Evolutionary conservation across 108 stramenopile species (phyloP), one percentile per base, ranked within the genome.

Genomic region (Fistulifera pelliculosa): DNA sequence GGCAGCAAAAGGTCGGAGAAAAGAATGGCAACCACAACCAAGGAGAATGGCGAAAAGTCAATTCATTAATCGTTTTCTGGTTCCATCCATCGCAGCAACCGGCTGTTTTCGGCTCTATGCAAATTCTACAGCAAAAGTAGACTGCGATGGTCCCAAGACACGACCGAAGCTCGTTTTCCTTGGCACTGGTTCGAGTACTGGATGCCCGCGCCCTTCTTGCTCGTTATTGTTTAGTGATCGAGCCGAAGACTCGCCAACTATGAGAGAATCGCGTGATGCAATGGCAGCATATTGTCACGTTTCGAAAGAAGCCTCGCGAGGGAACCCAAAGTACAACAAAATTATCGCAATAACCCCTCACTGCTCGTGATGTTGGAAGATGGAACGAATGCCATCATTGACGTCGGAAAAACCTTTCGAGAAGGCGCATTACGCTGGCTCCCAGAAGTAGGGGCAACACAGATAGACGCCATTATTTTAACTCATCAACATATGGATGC

Each of bases 331-430:
- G 45, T 49, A 60, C 65, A 93, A 87, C 67, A 85, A 79, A 69
- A 93, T 58, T 88, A 93, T 55, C 60, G 90, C 27, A 84, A 84
- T 54, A 93, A 93, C 58, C 86, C 90, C 17, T 72, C 74, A 43
- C 56, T 93, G 24, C 65, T 93, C 52, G 75, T 88, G 56, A 47
- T 60, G 22, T 72, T 80, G 56, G 49, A 59, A 21, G 59, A 70
- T 14, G 22, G 44, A 17, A 61, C 67, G 56, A 79, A 80, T 25
- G 71, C 86, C 22, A 55, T 93, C 13, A 86, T 93, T 60, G 90
- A 93, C 56, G 83, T 73, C n/a, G 90, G 90, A 19, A 93, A 93
- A 53, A 93, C 90, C 14, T 93, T 93, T 60, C 84, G 86, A 25
- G 90, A 93, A 59, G 59, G 52, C 54, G 60, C 85, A 22, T 31